Evolutionary conservation across 2,329 filamentous ascomycete species (phyloP), one percentile per base, ranked within the genome.

Genomic region (Mycosphaerella arachidis): DNA sequence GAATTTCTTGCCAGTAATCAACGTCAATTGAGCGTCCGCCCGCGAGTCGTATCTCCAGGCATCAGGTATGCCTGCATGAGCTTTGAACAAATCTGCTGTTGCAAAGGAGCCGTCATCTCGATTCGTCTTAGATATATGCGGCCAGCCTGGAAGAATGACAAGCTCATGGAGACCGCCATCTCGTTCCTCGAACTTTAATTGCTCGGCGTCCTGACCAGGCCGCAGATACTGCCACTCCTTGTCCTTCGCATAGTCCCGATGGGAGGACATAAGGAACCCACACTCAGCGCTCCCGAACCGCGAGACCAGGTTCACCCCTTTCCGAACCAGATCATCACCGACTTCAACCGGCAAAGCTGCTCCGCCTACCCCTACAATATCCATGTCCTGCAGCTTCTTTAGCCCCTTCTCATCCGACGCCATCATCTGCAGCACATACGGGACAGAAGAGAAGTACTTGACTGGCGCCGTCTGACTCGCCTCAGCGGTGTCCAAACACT

Each of bases 1-100:
- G 61, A 89, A 87, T 65, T 89, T 89, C 75, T 88, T 88, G 1
- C 86, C 86, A 6, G 85, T 89, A 9, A 83, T 75, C 4, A 89
- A 76, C 0, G 82, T 83, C 37, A 89, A 78, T 55, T 85, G 85
- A 3, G 83, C 80, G 64, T 89, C 87, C 0, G 81, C 79, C 43
- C 86, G 76, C 1, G 82, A 84, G 56, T 86, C 79, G 66, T 88
- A 88, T 35, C 79, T 78, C 85, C 86, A 89, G 0, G 84, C 83
- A 56, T 81, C 74, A 0, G 72, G 58, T 7, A 84, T 82, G 0
- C 63, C 74, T 0, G 77, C 67, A 67, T 89, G 86, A 1, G 75
- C 75, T 55, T 79, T 78, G 61, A 89, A 88, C 1, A 89, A 70
- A 68, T 89, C 86, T 0, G 82, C 78, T 0, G 86, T 89, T 1